Conservation (phyloP, 257 asterid species). For the Ligustrum vulgare region DNA sequence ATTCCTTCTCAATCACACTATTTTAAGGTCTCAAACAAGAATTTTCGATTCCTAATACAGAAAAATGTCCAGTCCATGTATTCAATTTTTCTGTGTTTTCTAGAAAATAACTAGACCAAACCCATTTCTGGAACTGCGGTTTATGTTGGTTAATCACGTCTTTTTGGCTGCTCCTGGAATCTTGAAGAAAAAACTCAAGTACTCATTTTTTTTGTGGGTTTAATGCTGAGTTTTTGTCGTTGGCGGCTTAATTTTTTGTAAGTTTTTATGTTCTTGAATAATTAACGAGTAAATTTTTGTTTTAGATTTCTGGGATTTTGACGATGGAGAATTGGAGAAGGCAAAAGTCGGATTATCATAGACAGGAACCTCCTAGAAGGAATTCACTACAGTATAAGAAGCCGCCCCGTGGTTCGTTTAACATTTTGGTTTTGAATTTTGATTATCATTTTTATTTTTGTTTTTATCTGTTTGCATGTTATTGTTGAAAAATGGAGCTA, state of each 20-base stretch:
- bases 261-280: not conserved
- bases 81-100: not conserved
- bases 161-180: not conserved
- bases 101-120: conserved; percentile 19
- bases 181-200: not conserved
- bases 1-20: not conserved
- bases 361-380: conserved; percentile 8
- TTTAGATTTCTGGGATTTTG: conserved; percentile 12
- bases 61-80: not conserved
- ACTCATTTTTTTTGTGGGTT: not conserved
- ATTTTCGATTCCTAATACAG: not conserved
- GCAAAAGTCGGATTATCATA: conserved; percentile 30
- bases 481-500: no score
- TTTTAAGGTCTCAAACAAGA: not conserved
- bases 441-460: not conserved
- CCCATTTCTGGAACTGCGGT: conserved; percentile 6
- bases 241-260: not conserved
- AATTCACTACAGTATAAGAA: conserved; percentile 28
- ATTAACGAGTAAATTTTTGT: not conserved
- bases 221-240: not conserved
- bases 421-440: conserved; percentile 1
- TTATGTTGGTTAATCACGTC: not conserved
- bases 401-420: conserved; percentile 44
- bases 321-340: conserved; percentile 44
- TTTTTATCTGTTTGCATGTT: not conserved